Percentiles rank a stretch among this genome's conserved stretches.
phyloP scores from a whole-genome alignment of 2,329 filamentous ascomycete species.

The Zymoseptoria pseudotritici region DNA sequence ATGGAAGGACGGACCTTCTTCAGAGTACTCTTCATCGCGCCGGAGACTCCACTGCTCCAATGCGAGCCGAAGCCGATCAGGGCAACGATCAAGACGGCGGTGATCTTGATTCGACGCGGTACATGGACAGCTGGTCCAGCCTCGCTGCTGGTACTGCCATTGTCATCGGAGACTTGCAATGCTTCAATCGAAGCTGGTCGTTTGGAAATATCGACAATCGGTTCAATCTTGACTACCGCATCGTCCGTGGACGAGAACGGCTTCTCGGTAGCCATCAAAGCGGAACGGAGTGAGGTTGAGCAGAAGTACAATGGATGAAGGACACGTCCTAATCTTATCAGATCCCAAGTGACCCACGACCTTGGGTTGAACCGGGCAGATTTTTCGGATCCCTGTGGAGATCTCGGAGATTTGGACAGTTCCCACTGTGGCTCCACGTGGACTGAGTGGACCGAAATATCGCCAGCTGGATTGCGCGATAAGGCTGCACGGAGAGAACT shows the following conservation, averaged over 20 bases:
- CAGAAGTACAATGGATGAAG: no score
- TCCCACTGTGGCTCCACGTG: neutral
- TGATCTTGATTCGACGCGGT: slow-evolving; percentile 29
- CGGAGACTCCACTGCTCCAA: slow-evolving; percentile 55
- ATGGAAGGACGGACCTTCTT: slow-evolving; percentile 40
- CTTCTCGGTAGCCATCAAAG: neutral
- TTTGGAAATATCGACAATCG: neutral
- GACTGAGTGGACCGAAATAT: neutral
- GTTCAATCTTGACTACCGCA: neutral
- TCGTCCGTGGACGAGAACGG: neutral
- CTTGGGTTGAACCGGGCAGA: no score
- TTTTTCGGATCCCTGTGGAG: neutral
- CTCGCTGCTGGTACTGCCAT: neutral
- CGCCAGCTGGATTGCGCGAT: neutral
- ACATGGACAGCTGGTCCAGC: slow-evolving; percentile 12
- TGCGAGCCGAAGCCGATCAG: slow-evolving; percentile 53
- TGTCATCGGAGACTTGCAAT: neutral
- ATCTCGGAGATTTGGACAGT: neutral
- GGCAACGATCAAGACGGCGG: slow-evolving; percentile 45
- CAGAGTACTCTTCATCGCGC: slow-evolving; percentile 54
- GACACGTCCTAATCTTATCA: neutral
- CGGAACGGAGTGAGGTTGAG: no score
- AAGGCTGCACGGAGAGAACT: no score
- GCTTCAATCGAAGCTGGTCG: neutral
- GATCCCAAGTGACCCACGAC: neutral